Evolutionary conservation across 768 basidiomycete genomes (phyloP), one percentile per base, ranked within the genome.

Genomic region (Sarcomyxa edulis): DNA sequence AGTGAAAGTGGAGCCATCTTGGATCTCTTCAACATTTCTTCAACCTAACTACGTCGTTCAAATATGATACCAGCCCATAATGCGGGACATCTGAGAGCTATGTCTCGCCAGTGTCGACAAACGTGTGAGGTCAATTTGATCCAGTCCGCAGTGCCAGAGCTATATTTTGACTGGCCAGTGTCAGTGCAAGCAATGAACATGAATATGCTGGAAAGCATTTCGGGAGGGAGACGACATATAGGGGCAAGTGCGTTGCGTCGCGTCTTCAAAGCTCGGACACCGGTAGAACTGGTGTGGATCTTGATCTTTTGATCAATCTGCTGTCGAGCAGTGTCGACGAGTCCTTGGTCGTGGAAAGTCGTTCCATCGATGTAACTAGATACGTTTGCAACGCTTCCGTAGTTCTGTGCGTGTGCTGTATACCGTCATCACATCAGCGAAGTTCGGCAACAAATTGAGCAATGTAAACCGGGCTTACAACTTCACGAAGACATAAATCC

Each of bases 191-290:
- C 37, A 7, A 16, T n/a, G 32, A 32, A 33, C 15, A 50, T 24
- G 43, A 71, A 71, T 18, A 72, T 57, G 28, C 49, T 58, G 70
- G 68, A n/a, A n/a, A n/a, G n/a, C n/a, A n/a, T n/a, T n/a, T n/a
- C n/a, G n/a, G n/a, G n/a, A n/a, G n/a, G n/a, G n/a, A 71, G 56
- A 15, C 41, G 40, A 3, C 59, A 61, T 16, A 69, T 58, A 16
- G 60, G 58, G 3, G 66, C 52, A 2, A 65, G 47, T 4, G 43
- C 27, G 43, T 72, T 71, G 18, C 66, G 58, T 18, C 51, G 56
- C 19, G 50, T 52, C 40, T 56, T 64, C 20, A 69, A 46, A 0
- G 44, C 29, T 38, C 56, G 51, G n/a, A n/a, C n/a, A n/a, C n/a
- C n/a, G 14, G 69, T 60, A 12, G 56, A 45, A 19, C 54, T 52